Conservation (phyloP, 148 eudicot species). For the Camellia sinensis region DNA sequence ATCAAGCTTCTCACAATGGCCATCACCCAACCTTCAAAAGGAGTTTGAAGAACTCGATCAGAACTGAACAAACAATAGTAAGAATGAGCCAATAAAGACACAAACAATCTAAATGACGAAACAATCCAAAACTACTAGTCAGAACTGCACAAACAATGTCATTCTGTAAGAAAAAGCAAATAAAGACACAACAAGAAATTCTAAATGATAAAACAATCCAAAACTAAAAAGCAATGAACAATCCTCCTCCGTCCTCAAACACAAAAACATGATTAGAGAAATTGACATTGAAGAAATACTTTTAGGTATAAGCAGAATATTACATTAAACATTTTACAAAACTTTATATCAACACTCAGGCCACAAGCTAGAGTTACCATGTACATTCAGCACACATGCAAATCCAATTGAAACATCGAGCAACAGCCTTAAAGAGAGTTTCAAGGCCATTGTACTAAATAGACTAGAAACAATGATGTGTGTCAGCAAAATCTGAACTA, state of each 20-base stretch:
- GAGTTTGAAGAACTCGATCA: slow-evolving; percentile 88
- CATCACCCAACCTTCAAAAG: slow-evolving; percentile 94
- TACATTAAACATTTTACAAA: background rate
- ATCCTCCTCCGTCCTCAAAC: background rate
- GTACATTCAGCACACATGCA: background rate
- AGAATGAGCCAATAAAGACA: slow-evolving; percentile 14
- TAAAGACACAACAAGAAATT: background rate
- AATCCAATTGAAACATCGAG: slow-evolving; percentile 2
- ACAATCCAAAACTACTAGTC: slow-evolving; percentile 23
- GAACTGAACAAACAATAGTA: slow-evolving; percentile 55
- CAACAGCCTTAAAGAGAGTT: slow-evolving; percentile 8
- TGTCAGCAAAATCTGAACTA: background rate
- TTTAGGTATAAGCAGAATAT: background rate
- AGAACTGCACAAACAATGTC: slow-evolving; percentile 55
- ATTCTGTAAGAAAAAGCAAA: slow-evolving; percentile 9
- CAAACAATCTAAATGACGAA: background rate
- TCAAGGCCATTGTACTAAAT: background rate
- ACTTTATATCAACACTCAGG: background rate
- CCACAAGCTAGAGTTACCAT: background rate
- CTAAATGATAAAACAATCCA: background rate
- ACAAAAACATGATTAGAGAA: background rate
- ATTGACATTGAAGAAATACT: background rate
- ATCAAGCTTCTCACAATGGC: slow-evolving; percentile 63
- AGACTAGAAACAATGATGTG: background rate
- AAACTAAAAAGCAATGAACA: background rate